Evolutionary conservation across 177 flowering plant genomes (phyloP).

Genomic region (Vitis hybrid): DNA sequence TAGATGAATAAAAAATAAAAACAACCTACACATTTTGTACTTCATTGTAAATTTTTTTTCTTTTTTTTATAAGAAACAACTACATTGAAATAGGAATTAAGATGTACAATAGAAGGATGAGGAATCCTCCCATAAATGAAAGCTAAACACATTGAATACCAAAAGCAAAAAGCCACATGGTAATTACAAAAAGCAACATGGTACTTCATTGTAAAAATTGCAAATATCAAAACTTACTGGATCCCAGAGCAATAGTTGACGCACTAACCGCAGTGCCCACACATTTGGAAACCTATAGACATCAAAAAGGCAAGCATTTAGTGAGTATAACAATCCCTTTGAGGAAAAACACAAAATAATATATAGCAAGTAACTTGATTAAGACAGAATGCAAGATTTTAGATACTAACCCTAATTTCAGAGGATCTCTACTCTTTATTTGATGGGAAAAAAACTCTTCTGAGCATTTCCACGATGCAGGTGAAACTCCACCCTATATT

Average conservation of each 20-base stretch:
- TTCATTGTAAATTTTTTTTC: neutral
- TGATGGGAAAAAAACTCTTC: constrained; percentile 78
- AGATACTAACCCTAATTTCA: constrained; percentile 72
- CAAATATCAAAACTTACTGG: constrained; percentile 58
- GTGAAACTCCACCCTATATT: constrained; percentile 57
- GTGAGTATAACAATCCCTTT: neutral
- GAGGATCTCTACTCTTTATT: constrained; percentile 86
- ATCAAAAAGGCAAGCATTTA: neutral
- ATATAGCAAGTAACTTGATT: neutral
- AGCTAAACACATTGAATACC: too few species aligned
- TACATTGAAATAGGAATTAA: too few species aligned
- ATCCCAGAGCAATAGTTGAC: constrained; percentile 78
- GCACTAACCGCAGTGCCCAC: constrained; percentile 84
- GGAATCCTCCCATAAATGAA: too few species aligned
- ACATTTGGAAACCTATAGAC: constrained; percentile 77
- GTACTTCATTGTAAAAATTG: neutral
- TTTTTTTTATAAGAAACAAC: too few species aligned
- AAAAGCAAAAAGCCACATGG: too few species aligned
- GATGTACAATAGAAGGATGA: too few species aligned
- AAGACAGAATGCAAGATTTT: neutral
- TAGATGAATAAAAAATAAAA: neutral
- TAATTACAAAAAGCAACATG: too few species aligned
- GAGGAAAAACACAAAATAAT: neutral
- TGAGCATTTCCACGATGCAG: constrained; percentile 97
- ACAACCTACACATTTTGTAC: neutral